phyloP scores from a whole-genome alignment of 164 flowering plant species.

The Umbilicus rupestris region DNA sequence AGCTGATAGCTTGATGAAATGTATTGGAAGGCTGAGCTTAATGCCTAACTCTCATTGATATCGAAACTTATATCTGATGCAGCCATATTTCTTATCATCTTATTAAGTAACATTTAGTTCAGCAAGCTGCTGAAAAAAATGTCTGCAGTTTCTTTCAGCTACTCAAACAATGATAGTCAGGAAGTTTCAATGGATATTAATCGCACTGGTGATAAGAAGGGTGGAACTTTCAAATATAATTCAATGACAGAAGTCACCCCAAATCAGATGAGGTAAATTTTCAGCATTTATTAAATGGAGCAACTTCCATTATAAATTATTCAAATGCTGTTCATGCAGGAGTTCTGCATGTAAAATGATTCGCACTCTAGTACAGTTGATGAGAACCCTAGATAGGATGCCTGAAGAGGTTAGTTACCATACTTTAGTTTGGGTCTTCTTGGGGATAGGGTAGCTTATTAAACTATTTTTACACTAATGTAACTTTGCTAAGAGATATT shows the following conservation, averaged over 20 bases:
- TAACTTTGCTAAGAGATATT: background rate
- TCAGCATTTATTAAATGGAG: background rate
- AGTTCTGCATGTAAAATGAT: constrained; percentile 97
- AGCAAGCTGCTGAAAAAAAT: background rate
- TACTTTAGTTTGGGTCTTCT: background rate
- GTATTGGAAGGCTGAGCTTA: background rate
- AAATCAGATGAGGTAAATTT: constrained; percentile 70
- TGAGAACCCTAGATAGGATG: constrained; percentile 93
- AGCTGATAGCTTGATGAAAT: background rate
- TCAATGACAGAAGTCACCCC: constrained; percentile 63
- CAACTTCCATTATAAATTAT: background rate
- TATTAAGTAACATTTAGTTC: background rate
- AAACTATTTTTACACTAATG: background rate
- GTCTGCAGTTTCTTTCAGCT: constrained; percentile 82
- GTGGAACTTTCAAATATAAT: constrained; percentile 66
- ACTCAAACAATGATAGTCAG: constrained; percentile 53
- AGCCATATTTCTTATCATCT: background rate
- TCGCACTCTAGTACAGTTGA: constrained; percentile 78
- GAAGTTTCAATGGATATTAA: constrained; percentile 80
- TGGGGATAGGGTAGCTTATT: background rate
- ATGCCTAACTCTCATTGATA: background rate
- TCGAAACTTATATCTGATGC: background rate
- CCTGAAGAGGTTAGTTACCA: constrained; percentile 63
- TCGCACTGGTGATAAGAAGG: constrained; percentile 71
- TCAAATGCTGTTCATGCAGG: constrained; percentile 25